These are phyloP conservation scores for Phaeosphaeriaceae sp. DNA, from an alignment of 2,329 filamentous ascomycete genomes.

Conservation along the genomic window DNA sequence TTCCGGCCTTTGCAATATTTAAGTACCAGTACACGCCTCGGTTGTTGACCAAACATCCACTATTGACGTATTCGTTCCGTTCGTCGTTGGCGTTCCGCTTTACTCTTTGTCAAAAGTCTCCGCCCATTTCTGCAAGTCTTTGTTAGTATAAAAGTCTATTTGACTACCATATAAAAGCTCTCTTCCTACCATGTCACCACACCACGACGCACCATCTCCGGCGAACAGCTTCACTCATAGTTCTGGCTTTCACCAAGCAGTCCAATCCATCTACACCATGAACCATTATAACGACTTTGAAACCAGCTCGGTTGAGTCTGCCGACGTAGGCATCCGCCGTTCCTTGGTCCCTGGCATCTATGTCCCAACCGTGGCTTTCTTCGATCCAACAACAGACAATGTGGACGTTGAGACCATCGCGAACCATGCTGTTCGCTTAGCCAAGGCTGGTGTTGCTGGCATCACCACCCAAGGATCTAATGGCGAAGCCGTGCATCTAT, in stretches of 20 bases:
- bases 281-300: conserved; percentile 46
- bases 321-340: conserved; percentile 42
- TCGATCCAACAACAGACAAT: conserved; percentile 50
- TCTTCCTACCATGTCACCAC: conserved; percentile 45
- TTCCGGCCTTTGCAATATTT: conserved; percentile 43
- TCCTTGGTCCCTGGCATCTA: conserved; percentile 52
- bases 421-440: conserved; percentile 69
- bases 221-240: conserved; percentile 41
- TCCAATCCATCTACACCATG: conserved; percentile 46
- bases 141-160: conserved; percentile 37
- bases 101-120: conserved; percentile 45
- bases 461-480: conserved; percentile 82
- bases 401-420: conserved; percentile 50
- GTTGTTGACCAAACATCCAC: conserved; percentile 31
- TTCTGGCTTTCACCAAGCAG: conserved; percentile 40
- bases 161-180: conserved; percentile 12
- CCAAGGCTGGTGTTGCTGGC: conserved; percentile 73
- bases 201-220: conserved; percentile 48
- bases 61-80: conserved; percentile 46
- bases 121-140: conserved; percentile 27
- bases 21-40: conserved; percentile 44
- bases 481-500: conserved; percentile 81
- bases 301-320: conserved; percentile 46
- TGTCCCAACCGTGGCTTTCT: conserved; percentile 55
- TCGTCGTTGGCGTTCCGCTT: conserved; percentile 33